Conservation (phyloP, 2,329 filamentous ascomycete genomes). For the Fusarium abutilonis region DNA sequence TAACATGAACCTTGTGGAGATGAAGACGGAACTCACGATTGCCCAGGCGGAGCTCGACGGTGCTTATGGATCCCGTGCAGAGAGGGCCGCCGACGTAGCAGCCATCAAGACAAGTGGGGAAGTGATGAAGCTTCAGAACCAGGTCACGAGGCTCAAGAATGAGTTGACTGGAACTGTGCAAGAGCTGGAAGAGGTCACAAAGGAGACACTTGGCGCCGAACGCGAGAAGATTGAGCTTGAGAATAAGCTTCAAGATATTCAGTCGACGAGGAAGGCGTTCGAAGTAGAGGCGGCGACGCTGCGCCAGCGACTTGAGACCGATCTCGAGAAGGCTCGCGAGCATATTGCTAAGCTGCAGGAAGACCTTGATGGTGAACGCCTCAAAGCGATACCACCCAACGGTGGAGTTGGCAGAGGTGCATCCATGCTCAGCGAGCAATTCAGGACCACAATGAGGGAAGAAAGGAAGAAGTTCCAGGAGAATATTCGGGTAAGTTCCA, state of each 20-base stretch:
- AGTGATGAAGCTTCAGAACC: constrained; percentile 56
- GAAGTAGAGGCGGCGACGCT: constrained; percentile 42
- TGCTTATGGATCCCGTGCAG: constrained; percentile 67
- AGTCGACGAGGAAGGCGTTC: constrained; percentile 30
- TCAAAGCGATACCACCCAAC: constrained; percentile 54
- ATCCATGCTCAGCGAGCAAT: constrained; percentile 65
- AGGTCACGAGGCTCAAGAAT: constrained; percentile 61
- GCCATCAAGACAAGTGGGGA: constrained; percentile 62
- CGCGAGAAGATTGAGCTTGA: constrained; percentile 59
- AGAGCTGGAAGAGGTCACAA: constrained; percentile 64
- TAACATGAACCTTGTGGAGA: constrained; percentile 64
- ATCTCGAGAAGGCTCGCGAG: constrained; percentile 52
- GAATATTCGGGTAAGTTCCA: constrained; percentile 59
- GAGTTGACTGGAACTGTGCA: constrained; percentile 62
- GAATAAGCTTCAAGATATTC: constrained; percentile 49
- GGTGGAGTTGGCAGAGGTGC: constrained; percentile 55
- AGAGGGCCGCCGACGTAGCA: constrained; percentile 67
- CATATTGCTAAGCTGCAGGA: constrained; percentile 58
- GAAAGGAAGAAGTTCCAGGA: constrained; percentile 67
- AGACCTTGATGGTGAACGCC: constrained; percentile 61
- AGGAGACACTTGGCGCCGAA: constrained; percentile 61
- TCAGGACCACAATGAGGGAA: constrained; percentile 65
- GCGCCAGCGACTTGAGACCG: constrained; percentile 53
- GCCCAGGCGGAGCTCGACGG: constrained; percentile 70
- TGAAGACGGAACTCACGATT: constrained; percentile 70